Percentiles rank a stretch among this genome's conserved stretches.
These are phyloP conservation scores for Phtheirospermum japonicum DNA, from an alignment of 257 asterid genomes.

Conservation along the genomic window DNA sequence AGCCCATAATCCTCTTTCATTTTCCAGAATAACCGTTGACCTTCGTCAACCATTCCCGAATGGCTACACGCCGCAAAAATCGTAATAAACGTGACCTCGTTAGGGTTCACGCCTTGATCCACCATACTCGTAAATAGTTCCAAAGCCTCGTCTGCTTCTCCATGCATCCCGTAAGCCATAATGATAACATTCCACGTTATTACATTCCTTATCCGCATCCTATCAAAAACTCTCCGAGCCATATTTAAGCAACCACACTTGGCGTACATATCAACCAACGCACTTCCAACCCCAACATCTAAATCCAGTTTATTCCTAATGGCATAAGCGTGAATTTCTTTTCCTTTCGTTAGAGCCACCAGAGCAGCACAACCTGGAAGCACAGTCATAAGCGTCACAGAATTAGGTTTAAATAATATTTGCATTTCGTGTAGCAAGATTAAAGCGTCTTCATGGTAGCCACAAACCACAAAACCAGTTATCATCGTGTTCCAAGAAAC, in stretches of 20 bases:
- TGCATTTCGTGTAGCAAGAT: constrained; percentile 54
- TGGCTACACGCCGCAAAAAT: constrained; percentile 83
- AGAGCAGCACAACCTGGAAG: constrained; percentile 85
- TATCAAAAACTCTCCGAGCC: constrained; percentile 63
- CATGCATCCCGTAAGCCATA: constrained; percentile 92
- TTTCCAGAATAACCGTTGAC: constrained; percentile 50
- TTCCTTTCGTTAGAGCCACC: constrained; percentile 70
- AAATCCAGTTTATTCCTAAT: constrained; percentile 50
- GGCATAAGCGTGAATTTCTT: constrained; percentile 73
- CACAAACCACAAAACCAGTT: constrained; percentile 77
- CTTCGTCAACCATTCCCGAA: constrained; percentile 78
- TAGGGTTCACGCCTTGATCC: constrained; percentile 47
- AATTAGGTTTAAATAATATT: constrained; percentile 46
- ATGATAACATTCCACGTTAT: constrained; percentile 89
- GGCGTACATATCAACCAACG: constrained; percentile 86
- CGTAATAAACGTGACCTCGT: constrained; percentile 67
- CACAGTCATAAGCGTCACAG: constrained; percentile 75
- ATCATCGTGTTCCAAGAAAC: constrained; percentile 90
- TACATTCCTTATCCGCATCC: constrained; percentile 57
- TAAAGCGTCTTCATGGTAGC: constrained; percentile 69
- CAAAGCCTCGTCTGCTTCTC: constrained; percentile 68
- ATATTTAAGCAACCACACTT: constrained; percentile 75
- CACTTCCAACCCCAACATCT: constrained; percentile 80
- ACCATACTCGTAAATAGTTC: constrained; percentile 51
- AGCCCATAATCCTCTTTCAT: constrained; percentile 54